Evolutionary conservation across 352 stramenopile genomes (phyloP).

Genomic region (Thalassiosira livingstoniorum): DNA sequence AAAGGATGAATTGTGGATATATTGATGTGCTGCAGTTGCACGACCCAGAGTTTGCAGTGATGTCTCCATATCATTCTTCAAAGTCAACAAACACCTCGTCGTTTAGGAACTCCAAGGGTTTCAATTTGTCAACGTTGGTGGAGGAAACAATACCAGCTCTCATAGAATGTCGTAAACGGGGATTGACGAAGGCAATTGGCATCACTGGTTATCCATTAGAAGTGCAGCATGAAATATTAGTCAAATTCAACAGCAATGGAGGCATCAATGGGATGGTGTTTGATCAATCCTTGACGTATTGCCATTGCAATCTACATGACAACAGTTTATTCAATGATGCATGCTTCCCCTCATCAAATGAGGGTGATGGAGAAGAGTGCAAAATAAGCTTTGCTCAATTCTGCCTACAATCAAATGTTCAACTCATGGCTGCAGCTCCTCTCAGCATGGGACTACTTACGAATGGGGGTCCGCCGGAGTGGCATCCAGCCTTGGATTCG

Average conservation of each 20-base stretch:
- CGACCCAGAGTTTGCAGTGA: constrained; percentile 85
- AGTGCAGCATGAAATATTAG: constrained; percentile 83
- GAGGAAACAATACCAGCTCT: constrained; percentile 85
- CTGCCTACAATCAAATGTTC: constrained; percentile 62
- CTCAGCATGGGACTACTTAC: constrained; percentile 88
- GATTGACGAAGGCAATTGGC: constrained; percentile 81
- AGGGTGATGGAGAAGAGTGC: constrained; percentile 29
- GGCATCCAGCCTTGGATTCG: constrained; percentile 80
- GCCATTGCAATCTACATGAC: constrained; percentile 85
- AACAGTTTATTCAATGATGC: constrained; percentile 64
- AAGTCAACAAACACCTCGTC: background rate
- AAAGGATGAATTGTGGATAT: constrained; percentile 83
- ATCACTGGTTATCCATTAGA: constrained; percentile 88
- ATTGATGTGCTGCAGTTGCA: constrained; percentile 88
- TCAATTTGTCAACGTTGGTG: constrained; percentile 74
- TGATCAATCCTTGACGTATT: constrained; percentile 84
- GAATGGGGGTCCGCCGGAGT: constrained; percentile 64
- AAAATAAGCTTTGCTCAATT: constrained; percentile 65
- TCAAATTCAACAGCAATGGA: constrained; percentile 41
- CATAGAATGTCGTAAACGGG: constrained; percentile 69
- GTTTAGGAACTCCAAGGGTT: too few species aligned
- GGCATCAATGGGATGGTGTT: constrained; percentile 58
- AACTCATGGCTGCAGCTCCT: constrained; percentile 83
- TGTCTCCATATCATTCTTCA: background rate
- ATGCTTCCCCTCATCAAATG: constrained; percentile 40